Evolutionary conservation across 2,329 filamentous ascomycete genomes (phyloP), one percentile per base, ranked within the genome.

Genomic region (Diaporthe sp.): DNA sequence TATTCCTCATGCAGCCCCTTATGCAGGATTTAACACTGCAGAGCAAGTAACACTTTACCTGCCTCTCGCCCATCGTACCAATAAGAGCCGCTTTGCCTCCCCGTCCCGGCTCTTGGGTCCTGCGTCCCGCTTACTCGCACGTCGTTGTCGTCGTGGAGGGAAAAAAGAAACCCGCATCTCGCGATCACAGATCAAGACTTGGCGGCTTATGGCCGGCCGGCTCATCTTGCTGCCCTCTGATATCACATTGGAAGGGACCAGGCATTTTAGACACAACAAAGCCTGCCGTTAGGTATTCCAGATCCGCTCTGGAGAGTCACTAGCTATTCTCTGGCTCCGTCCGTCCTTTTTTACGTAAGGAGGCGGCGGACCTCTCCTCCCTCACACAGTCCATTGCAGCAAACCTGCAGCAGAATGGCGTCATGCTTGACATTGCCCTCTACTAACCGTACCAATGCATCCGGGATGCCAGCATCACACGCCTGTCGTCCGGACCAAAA

Each of bases 1-100:
- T 68, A 68, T 54, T 68, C 64, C 64, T 40, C 64, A 54, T 68
- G 35, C 64, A 45, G 64, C 64, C 64, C 64, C 64, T 9, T 28
- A 68, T 68, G 64, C 64, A 68, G 45, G 64, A 52, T 33, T 66
- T 22, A 66, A 30, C 33, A 60, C 33, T 35, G 42, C 15, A 35
- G 3, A 47, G 17, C 25, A 64, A 64, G 30, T 40, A 68, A 68
- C 33, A 40, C n/a, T n/a, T n/a, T n/a, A n/a, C 45, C 42, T 38
- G 15, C 45, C 64, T 28, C 64, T 33, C 60, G 64, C 45, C 64
- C 64, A 68, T 68, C 64, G 64, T 68, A 68, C 64, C 64, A 68
- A 68, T 68, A 7, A 68, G 47, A 19, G 25, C 64, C 33, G 45
- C 30, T 25, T 30, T 25, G 9, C 45, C 3, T 68, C 64, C 47